phyloP scores from a whole-genome alignment of 208 protist species.

The Trypanosoma congolense region DNA sequence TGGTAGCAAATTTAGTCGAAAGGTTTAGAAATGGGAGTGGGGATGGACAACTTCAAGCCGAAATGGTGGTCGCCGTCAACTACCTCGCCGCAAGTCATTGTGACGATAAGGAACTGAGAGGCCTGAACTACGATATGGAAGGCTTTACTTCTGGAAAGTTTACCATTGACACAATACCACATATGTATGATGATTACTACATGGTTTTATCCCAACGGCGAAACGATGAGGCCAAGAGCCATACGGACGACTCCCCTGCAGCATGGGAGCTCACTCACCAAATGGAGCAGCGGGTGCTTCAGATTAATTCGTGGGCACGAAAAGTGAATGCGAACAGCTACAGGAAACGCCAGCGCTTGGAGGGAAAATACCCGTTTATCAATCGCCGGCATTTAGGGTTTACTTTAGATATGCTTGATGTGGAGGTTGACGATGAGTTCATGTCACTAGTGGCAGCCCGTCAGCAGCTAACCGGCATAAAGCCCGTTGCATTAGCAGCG shows the following conservation, averaged over 20 bases:
- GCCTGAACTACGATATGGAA: slow-evolving; percentile 34
- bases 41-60: slow-evolving; percentile 17
- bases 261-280: slow-evolving; percentile 12
- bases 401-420: slow-evolving; percentile 32
- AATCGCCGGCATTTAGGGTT: slow-evolving; percentile 33
- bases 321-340: slow-evolving; percentile 33
- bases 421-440: slow-evolving; percentile 33
- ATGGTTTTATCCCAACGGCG: slow-evolving; percentile 18
- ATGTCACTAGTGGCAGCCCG: slow-evolving; percentile 17
- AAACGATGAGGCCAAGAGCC: slow-evolving; percentile 7
- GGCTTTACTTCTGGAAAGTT: slow-evolving; percentile 21
- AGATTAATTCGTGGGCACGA: slow-evolving; percentile 31
- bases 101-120: slow-evolving; percentile 30
- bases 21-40: neutral
- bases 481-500: neutral
- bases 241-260: slow-evolving; percentile 9
- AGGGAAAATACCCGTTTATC: slow-evolving; percentile 52
- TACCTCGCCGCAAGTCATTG: slow-evolving; percentile 23
- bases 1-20: slow-evolving; percentile 32
- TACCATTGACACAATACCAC: slow-evolving; percentile 23
- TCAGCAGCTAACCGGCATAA: slow-evolving; percentile 7
- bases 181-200: slow-evolving; percentile 32
- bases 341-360: slow-evolving; percentile 24
- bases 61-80: slow-evolving; percentile 26
- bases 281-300: slow-evolving; percentile 34